These are phyloP conservation scores for Cyberlindnera saturnus DNA, from an alignment of 805 yeast genomes.

Conservation along the genomic window DNA sequence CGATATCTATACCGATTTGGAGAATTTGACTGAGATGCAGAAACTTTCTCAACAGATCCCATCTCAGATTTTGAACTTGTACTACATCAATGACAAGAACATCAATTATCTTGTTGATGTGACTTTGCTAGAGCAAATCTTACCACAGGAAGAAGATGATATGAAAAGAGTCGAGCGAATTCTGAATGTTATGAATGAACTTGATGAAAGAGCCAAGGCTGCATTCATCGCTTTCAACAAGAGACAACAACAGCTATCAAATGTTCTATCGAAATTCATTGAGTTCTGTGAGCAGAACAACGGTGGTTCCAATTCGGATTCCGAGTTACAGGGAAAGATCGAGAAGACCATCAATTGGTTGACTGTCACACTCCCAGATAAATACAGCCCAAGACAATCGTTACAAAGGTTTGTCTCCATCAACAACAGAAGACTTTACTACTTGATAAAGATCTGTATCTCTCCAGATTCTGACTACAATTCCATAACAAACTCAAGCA, in stretches of 20 bases:
- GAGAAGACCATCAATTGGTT: conserved; percentile 61
- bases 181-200: conserved; percentile 37
- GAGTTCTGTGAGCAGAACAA: conserved; percentile 42
- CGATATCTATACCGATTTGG: conserved; percentile 15
- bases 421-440: conserved; percentile 53
- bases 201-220: conserved; percentile 52
- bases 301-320: conserved; percentile 25
- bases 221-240: conserved; percentile 65
- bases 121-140: conserved; percentile 49
- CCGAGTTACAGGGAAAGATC: conserved; percentile 29
- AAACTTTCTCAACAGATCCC: conserved; percentile 46
- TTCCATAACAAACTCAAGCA: conserved; percentile 53
- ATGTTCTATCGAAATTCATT: conserved; percentile 44
- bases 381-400: conserved; percentile 40
- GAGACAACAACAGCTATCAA: conserved; percentile 58
- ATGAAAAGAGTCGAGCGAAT: conserved; percentile 47
- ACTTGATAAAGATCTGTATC: conserved; percentile 48
- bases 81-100: conserved; percentile 65
- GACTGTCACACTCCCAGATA: conserved; percentile 48
- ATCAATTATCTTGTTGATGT: conserved; percentile 64
- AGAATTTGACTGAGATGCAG: conserved; percentile 22
- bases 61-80: conserved; percentile 51
- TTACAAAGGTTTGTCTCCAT: conserved; percentile 46
- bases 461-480: conserved; percentile 53
- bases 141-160: conserved; percentile 48